Evolutionary conservation across 345 rosid species (phyloP).

Genomic region (Cardamine chenopodiifolia): DNA sequence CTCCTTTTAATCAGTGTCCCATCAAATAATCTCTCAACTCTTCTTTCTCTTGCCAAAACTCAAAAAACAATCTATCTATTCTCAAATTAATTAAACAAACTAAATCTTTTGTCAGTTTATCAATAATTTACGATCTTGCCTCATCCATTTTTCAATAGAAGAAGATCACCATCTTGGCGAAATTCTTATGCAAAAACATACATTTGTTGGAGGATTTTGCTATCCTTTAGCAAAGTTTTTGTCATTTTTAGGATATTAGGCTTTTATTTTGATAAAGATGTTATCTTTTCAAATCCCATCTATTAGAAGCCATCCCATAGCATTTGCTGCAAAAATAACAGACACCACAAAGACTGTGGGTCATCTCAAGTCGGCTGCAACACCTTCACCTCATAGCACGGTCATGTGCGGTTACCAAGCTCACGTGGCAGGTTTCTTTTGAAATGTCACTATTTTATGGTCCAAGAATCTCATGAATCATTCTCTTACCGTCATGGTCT

Average conservation of each 20-base stretch:
- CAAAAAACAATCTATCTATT: conserved; percentile 15
- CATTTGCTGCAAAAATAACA: conserved; percentile 56
- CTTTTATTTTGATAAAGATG: conserved; percentile 20
- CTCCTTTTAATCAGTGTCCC: conserved; percentile 38
- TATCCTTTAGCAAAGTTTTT: conserved; percentile 6
- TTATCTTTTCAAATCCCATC: conserved; percentile 37
- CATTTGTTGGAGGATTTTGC: neutral
- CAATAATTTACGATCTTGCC: neutral
- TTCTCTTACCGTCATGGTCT: conserved; percentile 63
- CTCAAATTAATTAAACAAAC: conserved; percentile 20
- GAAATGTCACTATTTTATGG: conserved; percentile 71
- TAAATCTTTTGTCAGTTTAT: neutral
- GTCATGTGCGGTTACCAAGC: conserved; percentile 77
- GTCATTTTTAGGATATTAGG: conserved; percentile 1
- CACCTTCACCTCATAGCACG: conserved; percentile 63
- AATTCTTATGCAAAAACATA: neutral
- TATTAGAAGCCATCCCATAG: conserved; percentile 20
- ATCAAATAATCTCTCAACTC: conserved; percentile 5
- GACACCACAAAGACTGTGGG: conserved; percentile 53
- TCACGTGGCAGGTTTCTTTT: conserved; percentile 63
- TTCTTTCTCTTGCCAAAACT: conserved; percentile 21
- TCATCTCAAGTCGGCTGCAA: conserved; percentile 49
- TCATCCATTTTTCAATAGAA: neutral
- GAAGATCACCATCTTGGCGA: conserved; percentile 18
- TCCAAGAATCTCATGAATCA: conserved; percentile 74